phyloP scores from a whole-genome alignment of 345 rosid species.

The Moricandia arvensis region DNA sequence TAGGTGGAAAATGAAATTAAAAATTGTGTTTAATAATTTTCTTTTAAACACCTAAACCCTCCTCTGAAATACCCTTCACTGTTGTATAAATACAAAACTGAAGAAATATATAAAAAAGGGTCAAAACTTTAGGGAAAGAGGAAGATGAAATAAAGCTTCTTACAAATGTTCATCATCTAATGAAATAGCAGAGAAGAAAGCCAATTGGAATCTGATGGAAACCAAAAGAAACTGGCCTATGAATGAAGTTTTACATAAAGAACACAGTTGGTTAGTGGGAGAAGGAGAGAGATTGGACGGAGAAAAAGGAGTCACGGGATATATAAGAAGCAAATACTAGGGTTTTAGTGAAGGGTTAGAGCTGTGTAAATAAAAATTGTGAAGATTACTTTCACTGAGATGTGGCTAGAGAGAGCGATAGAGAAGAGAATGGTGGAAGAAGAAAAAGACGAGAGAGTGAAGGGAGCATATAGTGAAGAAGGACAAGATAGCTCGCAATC shows the following conservation, averaged over 20 bases:
- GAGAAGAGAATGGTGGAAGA: conserved; percentile 8
- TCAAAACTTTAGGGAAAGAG: conserved; percentile 39
- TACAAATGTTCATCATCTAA: conserved; percentile 22
- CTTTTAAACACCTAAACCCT: conserved; percentile 53
- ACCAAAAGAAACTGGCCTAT: conserved; percentile 10
- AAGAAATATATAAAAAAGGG: conserved; percentile 35
- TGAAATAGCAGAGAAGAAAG: conserved; percentile 20
- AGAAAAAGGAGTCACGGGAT: conserved; percentile 38
- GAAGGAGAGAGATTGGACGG: conserved; percentile 24
- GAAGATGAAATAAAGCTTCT: conserved; percentile 20
- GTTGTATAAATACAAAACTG: conserved; percentile 1
- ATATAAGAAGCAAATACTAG: conserved; percentile 30
- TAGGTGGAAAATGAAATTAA: not conserved
- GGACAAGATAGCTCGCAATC: conserved; percentile 49
- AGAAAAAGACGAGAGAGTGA: conserved; percentile 37
- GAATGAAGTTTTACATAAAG: conserved; percentile 31
- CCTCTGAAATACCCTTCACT: not conserved
- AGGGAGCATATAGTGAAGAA: conserved; percentile 43
- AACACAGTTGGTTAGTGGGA: conserved; percentile 14
- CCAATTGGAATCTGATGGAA: conserved; percentile 16
- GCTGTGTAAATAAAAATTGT: conserved; percentile 9
- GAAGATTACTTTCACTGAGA: conserved; percentile 1
- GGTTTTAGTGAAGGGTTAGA: conserved; percentile 20
- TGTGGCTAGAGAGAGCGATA: not conserved
- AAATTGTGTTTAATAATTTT: not conserved